Percentiles rank a stretch among this genome's conserved stretches.
These are phyloP conservation scores for Ogataea siamensis DNA, from an alignment of 805 yeast genomes.

Conservation along the genomic window DNA sequence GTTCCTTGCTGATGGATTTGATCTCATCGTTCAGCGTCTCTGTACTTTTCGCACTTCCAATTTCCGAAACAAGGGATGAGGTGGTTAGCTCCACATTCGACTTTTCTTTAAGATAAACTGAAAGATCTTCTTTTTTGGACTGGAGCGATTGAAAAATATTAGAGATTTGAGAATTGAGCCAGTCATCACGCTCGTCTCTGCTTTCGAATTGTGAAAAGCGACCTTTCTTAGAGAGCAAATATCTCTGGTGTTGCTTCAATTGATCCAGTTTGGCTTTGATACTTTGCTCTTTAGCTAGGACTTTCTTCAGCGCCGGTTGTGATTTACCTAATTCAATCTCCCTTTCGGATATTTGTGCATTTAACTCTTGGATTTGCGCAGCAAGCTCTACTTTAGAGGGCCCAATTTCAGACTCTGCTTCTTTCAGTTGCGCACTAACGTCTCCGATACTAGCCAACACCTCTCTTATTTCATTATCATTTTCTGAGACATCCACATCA, in stretches of 20 bases:
- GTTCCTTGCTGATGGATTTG: conserved; percentile 30
- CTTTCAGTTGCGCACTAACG: conserved; percentile 45
- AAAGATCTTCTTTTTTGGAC: conserved; percentile 13
- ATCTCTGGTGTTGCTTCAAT: conserved; percentile 51
- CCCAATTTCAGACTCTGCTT: conserved; percentile 37
- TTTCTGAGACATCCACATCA: conserved; percentile 55
- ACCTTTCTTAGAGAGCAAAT: conserved; percentile 67
- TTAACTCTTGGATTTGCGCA: conserved; percentile 23
- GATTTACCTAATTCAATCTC: conserved; percentile 37
- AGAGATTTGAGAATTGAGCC: conserved; percentile 58
- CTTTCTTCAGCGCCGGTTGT: conserved; percentile 41
- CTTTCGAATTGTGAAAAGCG: conserved; percentile 58
- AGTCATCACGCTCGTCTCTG: conserved; percentile 58
- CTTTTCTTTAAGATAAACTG: conserved; percentile 11
- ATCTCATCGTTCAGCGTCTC: conserved; percentile 27
- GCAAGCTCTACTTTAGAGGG: conserved; percentile 25
- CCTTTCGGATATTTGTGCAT: conserved; percentile 34
- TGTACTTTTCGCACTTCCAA: conserved; percentile 2
- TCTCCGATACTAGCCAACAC: conserved; percentile 48
- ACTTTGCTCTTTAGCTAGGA: conserved; percentile 40
- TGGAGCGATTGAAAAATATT: conserved; percentile 27
- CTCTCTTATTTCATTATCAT: conserved; percentile 49
- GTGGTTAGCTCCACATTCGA: conserved; percentile 36
- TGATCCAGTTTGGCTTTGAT: conserved; percentile 42
- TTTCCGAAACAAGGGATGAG: conserved; percentile 32